These are phyloP conservation scores for Syzygium aqueum DNA, from an alignment of 345 rosid genomes.

Conservation along the genomic window DNA sequence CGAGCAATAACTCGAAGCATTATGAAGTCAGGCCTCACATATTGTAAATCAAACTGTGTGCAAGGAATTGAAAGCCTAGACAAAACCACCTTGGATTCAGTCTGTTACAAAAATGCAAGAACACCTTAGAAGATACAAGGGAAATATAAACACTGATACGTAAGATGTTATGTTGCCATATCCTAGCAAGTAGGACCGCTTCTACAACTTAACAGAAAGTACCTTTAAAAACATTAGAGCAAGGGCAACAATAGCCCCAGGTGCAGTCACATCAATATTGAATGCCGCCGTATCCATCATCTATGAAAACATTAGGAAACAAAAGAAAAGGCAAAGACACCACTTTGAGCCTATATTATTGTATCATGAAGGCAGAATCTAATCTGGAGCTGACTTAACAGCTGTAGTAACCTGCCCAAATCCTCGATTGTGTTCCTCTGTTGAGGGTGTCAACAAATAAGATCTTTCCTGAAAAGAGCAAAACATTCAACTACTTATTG, in stretches of 20 bases:
- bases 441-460: conserved; percentile 30
- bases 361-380: not conserved
- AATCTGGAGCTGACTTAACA: conserved; percentile 3
- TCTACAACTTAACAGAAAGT: conserved; percentile 3
- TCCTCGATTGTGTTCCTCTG: conserved; percentile 55
- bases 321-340: not conserved
- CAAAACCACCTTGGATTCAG: conserved; percentile 67
- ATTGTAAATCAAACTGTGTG: conserved; percentile 73
- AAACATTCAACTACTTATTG: not conserved
- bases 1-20: conserved; percentile 98
- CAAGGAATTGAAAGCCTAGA: conserved; percentile 81
- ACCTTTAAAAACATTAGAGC: conserved; percentile 92
- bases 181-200: not conserved
- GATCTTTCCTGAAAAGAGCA: conserved; percentile 50
- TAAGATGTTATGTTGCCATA: not conserved
- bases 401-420: conserved; percentile 59
- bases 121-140: conserved; percentile 1
- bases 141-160: not conserved
- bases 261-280: conserved; percentile 93
- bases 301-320: conserved; percentile 21
- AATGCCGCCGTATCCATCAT: conserved; percentile 70
- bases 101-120: conserved; percentile 31
- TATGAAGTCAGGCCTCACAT: conserved; percentile 94
- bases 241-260: conserved; percentile 91
- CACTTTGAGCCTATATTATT: not conserved